Evolutionary conservation across 2,329 filamentous ascomycete genomes (phyloP).

Genomic region (Colletotrichum phormii): DNA sequence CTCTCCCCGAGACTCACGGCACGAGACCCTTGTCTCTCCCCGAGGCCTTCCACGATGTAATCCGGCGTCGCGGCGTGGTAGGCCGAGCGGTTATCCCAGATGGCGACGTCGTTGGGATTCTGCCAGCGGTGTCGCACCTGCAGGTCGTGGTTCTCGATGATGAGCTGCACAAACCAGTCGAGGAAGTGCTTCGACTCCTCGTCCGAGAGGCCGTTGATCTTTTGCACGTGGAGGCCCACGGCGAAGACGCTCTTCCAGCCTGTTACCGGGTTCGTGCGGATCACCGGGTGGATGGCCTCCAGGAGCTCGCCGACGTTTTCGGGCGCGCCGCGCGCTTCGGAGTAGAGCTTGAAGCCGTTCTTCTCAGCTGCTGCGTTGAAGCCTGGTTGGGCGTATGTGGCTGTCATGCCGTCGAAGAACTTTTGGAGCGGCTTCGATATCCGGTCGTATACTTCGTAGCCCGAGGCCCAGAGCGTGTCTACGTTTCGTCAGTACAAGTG

Average conservation of each 20-base stretch:
- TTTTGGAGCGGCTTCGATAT: slow-evolving; percentile 66
- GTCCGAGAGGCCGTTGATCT: slow-evolving; percentile 62
- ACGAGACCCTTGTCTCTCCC: slow-evolving; percentile 60
- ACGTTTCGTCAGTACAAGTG: neutral
- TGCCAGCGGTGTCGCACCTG: slow-evolving; percentile 62
- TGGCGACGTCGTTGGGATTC: slow-evolving; percentile 60
- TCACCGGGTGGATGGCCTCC: slow-evolving; percentile 63
- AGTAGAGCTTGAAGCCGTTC: slow-evolving; percentile 59
- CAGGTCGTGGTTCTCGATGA: slow-evolving; percentile 67
- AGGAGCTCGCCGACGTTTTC: slow-evolving; percentile 61
- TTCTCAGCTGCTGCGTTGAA: slow-evolving; percentile 61
- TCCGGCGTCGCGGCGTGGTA: slow-evolving; percentile 67
- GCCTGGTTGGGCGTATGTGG: slow-evolving; percentile 61
- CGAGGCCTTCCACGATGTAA: slow-evolving; percentile 56
- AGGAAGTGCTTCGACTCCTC: slow-evolving; percentile 61
- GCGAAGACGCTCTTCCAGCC: slow-evolving; percentile 68
- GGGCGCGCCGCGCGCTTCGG: slow-evolving; percentile 58
- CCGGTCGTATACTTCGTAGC: slow-evolving; percentile 71
- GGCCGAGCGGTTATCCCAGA: slow-evolving; percentile 69
- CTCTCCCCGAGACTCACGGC: slow-evolving; percentile 65
- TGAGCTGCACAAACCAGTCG: slow-evolving; percentile 61
- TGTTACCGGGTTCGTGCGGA: slow-evolving; percentile 69
- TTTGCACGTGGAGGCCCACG: slow-evolving; percentile 60
- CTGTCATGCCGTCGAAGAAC: slow-evolving; percentile 70
- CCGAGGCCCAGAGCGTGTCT: slow-evolving; percentile 71